Base-by-base conservation (phyloP, 106 monocot genomes). In the Ottelia alismoides region DNA sequence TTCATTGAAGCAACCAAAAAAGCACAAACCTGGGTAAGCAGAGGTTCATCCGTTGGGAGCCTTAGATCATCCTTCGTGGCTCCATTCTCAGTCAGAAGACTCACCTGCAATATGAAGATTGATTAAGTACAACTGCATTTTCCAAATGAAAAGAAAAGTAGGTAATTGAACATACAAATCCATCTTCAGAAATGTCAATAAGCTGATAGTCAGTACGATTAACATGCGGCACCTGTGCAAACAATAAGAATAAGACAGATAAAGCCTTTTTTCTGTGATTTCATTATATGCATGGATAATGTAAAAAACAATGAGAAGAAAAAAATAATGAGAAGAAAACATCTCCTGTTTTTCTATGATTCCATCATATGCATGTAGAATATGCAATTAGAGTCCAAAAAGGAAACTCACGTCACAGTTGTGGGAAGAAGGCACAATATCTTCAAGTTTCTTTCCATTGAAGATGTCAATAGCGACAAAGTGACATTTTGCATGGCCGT, bases 391-490 rank as follows among this genome's bases (percentile, higher is more conserved):
- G n/a, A n/a, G n/a, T n/a, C n/a, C n/a, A n/a, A n/a, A n/a, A n/a
- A n/a, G n/a, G n/a, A n/a, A n/a, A n/a, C n/a, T n/a, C 40, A 67
- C 66, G 50, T 67, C 66, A 57, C 57, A 67, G 32, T 67, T 67
- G 25, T 67, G 66, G 29, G 66, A 67, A 9, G 66, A 67, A 18
- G 66, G 66, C 21, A 67, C 66, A 57, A 67, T 67, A 57, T 67
- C 66, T 50, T 67, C 66, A 31, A 67, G 66, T 49, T 67, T 67
- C 50, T 67, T 67, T 31, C 57, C 66, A 21, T 67, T 67, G 56
- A 67, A 67, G 23, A 67, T 67, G 30, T 67, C 66, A 57, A 67
- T 68, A 16, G 58, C 67, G 2, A 68, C 67, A 68, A 68, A 68
- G 58, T 68, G 67, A 23, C 67, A 68, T 40, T 68, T 68, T 22